Evolutionary conservation across 331 rosid genomes (phyloP).

Genomic region (Malus hybrid): DNA sequence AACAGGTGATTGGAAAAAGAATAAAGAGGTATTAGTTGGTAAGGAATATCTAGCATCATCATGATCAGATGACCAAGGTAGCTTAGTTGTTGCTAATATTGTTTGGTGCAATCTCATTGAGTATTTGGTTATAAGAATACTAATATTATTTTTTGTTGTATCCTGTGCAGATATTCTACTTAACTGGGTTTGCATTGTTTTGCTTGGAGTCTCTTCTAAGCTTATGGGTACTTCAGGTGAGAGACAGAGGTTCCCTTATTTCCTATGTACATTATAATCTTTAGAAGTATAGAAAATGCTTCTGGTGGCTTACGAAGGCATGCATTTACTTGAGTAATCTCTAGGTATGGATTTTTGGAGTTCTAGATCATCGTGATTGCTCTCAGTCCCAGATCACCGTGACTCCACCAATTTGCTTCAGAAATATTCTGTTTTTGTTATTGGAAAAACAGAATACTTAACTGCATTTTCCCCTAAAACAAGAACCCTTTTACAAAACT

Average conservation of each 20-base stretch:
- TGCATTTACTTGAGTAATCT: not conserved
- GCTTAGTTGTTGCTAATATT: not conserved
- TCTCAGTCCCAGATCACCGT: not conserved
- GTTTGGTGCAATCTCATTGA: not conserved
- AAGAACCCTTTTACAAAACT: too few relatives aligned
- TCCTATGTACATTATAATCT: not conserved
- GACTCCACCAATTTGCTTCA: not conserved
- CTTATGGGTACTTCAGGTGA: constrained; percentile 98
- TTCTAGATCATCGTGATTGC: not conserved
- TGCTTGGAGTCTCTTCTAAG: constrained; percentile 95
- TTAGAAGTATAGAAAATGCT: not conserved
- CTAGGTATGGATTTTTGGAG: not conserved
- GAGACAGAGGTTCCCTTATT: not conserved
- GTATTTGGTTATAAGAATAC: too few relatives aligned
- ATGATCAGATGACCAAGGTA: not conserved
- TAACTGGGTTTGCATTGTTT: constrained; percentile 83
- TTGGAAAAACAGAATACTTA: too few relatives aligned
- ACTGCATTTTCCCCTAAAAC: too few relatives aligned
- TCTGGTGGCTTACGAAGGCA: not conserved
- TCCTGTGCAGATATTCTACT: constrained; percentile 75
- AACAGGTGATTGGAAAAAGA: too few relatives aligned
- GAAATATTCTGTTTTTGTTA: not conserved
- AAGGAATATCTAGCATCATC: not conserved
- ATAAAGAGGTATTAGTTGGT: too few relatives aligned
- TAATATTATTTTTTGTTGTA: not conserved